These are phyloP conservation scores for Cudoniella acicularis DNA, from an alignment of 495 filamentous ascomycete species.

Conservation along the genomic window DNA sequence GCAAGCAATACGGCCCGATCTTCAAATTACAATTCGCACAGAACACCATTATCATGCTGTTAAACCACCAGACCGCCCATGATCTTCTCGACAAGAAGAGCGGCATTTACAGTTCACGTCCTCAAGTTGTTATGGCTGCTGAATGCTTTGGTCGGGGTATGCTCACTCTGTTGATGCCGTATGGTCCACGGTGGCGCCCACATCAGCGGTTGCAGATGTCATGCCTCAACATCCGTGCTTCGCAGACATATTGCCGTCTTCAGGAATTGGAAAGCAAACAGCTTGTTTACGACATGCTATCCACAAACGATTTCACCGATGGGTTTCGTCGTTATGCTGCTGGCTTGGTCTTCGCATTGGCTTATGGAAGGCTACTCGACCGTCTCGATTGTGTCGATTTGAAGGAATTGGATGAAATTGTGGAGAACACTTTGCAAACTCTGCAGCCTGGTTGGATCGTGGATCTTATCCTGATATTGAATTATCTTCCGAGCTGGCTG, in stretches of 20 bases:
- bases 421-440: neutral
- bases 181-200: neutral
- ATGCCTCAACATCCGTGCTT: neutral
- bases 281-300: slow-evolving; percentile 1
- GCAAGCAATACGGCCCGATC: slow-evolving; percentile 1
- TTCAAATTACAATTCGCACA: neutral
- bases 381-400: neutral
- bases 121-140: neutral
- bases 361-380: neutral
- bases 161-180: slow-evolving; percentile 3
- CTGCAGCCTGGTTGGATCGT: neutral
- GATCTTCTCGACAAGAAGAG: neutral
- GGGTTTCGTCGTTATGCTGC: slow-evolving; percentile 1
- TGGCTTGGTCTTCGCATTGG: neutral
- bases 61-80: neutral
- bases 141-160: slow-evolving; percentile 1
- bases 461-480: slow-evolving; percentile 6
- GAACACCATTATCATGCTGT: neutral
- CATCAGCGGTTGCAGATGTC: slow-evolving; percentile 2
- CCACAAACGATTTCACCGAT: slow-evolving; percentile 1
- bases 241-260: slow-evolving; percentile 1
- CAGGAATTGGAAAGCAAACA: slow-evolving; percentile 1
- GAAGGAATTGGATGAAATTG: slow-evolving; percentile 1
- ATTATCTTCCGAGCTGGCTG: slow-evolving; percentile 4
- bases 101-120: slow-evolving; percentile 3